Conservation (phyloP, 345 rosid genomes). For the Syzygium grande region DNA sequence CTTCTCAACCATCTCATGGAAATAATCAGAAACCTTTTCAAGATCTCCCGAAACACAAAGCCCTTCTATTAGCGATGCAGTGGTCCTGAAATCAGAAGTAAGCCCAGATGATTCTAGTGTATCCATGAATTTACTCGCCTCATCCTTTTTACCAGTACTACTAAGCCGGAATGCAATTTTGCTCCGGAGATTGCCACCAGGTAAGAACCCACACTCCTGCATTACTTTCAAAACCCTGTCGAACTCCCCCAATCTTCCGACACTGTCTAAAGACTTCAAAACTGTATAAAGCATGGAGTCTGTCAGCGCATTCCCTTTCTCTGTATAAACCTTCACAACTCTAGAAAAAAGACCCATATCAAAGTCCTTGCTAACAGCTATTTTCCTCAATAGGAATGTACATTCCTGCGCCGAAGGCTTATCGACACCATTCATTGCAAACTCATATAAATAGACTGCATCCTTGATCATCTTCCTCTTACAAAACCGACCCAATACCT, state of each 20-base stretch:
- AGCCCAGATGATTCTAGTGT: conserved; percentile 42
- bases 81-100: conserved; percentile 40
- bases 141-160: conserved; percentile 47
- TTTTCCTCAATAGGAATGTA: conserved; percentile 56
- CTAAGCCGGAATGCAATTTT: conserved; percentile 51
- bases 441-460: conserved; percentile 64
- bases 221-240: conserved; percentile 56
- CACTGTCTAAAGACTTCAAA: conserved; percentile 60
- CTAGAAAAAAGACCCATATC: conserved; percentile 64
- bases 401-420: conserved; percentile 46
- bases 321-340: conserved; percentile 44
- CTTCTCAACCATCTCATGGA: conserved; percentile 43
- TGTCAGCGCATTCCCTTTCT: conserved; percentile 45
- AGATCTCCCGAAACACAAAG: conserved; percentile 62
- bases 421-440: conserved; percentile 56
- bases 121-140: conserved; percentile 35
- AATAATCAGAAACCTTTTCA: conserved; percentile 52
- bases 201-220: conserved; percentile 47
- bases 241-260: conserved; percentile 45
- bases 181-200: conserved; percentile 35
- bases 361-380: conserved; percentile 43
- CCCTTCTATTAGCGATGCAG: conserved; percentile 66
- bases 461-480: conserved; percentile 66
- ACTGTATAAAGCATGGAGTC: conserved; percentile 53
- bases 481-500: conserved; percentile 43